phyloP scores from a whole-genome alignment of 768 basidiomycete genomes.

The Panus rudis region DNA sequence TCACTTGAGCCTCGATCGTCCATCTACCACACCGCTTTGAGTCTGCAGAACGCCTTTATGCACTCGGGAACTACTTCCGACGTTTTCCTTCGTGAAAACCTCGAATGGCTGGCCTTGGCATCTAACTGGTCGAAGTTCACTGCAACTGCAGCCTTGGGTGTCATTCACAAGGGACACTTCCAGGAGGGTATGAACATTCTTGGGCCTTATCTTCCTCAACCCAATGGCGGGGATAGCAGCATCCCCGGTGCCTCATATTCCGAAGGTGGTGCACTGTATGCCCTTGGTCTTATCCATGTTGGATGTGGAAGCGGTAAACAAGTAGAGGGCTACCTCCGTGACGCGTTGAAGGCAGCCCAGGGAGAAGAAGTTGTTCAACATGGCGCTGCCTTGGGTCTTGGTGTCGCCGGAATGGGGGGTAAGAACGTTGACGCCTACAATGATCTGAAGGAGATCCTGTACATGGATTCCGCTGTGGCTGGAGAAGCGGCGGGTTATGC shows the following conservation, averaged over 20 bases:
- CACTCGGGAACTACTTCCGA: slow-evolving; percentile 98
- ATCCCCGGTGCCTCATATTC: slow-evolving; percentile 79
- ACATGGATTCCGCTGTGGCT: slow-evolving; percentile 88
- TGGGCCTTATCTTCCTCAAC: slow-evolving; percentile 86
- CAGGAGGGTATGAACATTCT: slow-evolving; percentile 90
- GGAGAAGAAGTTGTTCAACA: slow-evolving; percentile 91
- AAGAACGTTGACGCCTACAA: slow-evolving; percentile 88
- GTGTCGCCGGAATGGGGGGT: slow-evolving; percentile 91
- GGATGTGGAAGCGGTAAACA: slow-evolving; percentile 70
- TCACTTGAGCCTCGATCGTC: slow-evolving; percentile 89
- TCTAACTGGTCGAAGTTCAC: slow-evolving; percentile 99
- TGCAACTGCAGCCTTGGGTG: slow-evolving; percentile 92
- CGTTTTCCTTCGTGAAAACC: slow-evolving; percentile 85
- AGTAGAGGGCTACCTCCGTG: slow-evolving; percentile 71
- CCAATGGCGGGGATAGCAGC: slow-evolving; percentile 62
- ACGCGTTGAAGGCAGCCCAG: slow-evolving; percentile 61
- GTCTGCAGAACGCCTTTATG: slow-evolving; percentile 96
- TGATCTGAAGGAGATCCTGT: slow-evolving; percentile 81
- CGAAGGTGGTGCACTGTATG: slow-evolving; percentile 95
- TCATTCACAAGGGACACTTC: slow-evolving; percentile 96
- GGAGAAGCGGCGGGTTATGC: slow-evolving; percentile 96
- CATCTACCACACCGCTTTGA: slow-evolving; percentile 95
- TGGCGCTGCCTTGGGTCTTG: slow-evolving; percentile 94
- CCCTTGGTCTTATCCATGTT: slow-evolving; percentile 90
- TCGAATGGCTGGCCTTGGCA: slow-evolving; percentile 93